Evolutionary conservation across 306 rosid genomes (phyloP).

Genomic region (Aeschynomene evenia): DNA sequence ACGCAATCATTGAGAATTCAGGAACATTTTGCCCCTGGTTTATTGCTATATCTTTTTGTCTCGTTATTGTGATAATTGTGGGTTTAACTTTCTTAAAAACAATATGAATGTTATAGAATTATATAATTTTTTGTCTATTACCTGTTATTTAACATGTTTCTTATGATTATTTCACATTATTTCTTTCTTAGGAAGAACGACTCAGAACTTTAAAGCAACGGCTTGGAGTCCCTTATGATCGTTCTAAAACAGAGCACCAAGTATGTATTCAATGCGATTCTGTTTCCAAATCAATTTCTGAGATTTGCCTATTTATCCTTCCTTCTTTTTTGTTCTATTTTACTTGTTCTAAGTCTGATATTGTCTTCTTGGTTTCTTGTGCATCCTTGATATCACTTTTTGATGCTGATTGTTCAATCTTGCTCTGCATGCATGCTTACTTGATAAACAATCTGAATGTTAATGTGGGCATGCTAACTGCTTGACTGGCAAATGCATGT

Average conservation of each 20-base stretch:
- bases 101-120: background rate
- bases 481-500: conserved; percentile 18
- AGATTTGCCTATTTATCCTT: background rate
- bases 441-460: conserved; percentile 7
- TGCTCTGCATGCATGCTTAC: background rate
- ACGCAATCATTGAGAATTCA: background rate
- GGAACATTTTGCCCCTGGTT: background rate
- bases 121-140: background rate
- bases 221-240: conserved; percentile 85
- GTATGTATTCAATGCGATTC: conserved; percentile 45
- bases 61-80: background rate
- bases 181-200: conserved; percentile 69
- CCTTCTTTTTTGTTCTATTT: background rate
- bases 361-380: conserved; percentile 16
- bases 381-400: background rate
- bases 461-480: background rate
- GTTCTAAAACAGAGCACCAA: conserved; percentile 79
- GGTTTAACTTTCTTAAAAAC: background rate
- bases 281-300: background rate
- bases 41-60: background rate
- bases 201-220: conserved; percentile 57
- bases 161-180: conserved; percentile 20
- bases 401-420: conserved; percentile 5
- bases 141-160: background rate
- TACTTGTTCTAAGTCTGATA: background rate